Conservation (phyloP, 352 stramenopile genomes). For the Pseudoperonospora humuli region DNA sequence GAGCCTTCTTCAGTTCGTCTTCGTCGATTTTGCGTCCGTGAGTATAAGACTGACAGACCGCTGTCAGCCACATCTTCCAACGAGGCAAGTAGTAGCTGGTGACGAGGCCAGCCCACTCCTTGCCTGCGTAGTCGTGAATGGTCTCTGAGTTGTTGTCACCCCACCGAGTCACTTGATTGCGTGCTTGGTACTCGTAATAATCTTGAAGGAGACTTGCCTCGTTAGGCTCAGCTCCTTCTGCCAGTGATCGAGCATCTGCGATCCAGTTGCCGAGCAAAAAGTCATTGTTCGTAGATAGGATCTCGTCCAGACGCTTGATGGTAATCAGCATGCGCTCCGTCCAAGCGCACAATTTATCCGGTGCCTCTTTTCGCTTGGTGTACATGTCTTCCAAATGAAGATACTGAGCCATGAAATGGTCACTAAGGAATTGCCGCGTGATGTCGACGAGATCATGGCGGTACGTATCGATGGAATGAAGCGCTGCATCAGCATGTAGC, state of each 20-base stretch:
- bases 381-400: conserved; percentile 49
- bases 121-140: conserved; percentile 69
- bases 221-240: conserved; percentile 11
- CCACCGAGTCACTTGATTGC: conserved; percentile 76
- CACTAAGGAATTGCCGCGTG: conserved; percentile 65
- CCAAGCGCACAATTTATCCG: conserved; percentile 29
- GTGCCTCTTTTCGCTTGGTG: conserved; percentile 16
- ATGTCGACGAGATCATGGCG: conserved; percentile 75
- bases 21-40: conserved; percentile 51
- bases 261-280: conserved; percentile 73
- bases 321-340: conserved; percentile 41
- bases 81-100: conserved; percentile 59
- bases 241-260: conserved; percentile 43
- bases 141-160: conserved; percentile 67
- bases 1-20: conserved; percentile 31
- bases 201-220: conserved; percentile 18
- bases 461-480: conserved; percentile 45
- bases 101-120: conserved; percentile 68
- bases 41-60: conserved; percentile 61
- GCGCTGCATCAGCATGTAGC: conserved; percentile 29
- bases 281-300: conserved; percentile 55
- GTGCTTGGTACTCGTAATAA: conserved; percentile 79
- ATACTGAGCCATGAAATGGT: conserved; percentile 56
- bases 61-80: conserved; percentile 65
- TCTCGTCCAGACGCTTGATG: conserved; percentile 50